Evolutionary conservation across 2,329 filamentous ascomycete species (phyloP).

Genomic region (Ambrosiella xylebori): DNA sequence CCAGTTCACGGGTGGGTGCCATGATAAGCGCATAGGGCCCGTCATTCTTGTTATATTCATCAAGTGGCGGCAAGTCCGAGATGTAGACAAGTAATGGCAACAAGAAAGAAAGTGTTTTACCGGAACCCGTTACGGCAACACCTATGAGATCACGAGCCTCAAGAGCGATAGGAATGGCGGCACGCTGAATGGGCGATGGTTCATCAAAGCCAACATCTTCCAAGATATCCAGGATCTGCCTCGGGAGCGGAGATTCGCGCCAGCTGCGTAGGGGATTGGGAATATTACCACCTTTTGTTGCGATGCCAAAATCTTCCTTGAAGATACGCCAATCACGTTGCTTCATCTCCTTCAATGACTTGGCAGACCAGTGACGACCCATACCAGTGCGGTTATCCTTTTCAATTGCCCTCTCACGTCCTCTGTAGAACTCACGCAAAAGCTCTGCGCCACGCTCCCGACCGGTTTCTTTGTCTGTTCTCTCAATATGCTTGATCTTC

Average conservation of each 20-base stretch:
- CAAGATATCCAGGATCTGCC: constrained; percentile 63
- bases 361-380: constrained; percentile 92
- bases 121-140: constrained; percentile 93
- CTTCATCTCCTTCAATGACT: constrained; percentile 81
- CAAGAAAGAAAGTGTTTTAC: constrained; percentile 92
- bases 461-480: constrained; percentile 61
- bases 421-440: constrained; percentile 62
- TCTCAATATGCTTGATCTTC: constrained; percentile 52
- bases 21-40: constrained; percentile 95
- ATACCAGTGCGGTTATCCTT: constrained; percentile 54
- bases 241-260: constrained; percentile 68
- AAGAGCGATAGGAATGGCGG: constrained; percentile 85
- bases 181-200: constrained; percentile 79
- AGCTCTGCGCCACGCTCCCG: constrained; percentile 59
- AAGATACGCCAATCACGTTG: constrained; percentile 98
- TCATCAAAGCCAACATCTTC: constrained; percentile 77
- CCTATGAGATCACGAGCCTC: constrained; percentile 92
- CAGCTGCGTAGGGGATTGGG: constrained; percentile 95
- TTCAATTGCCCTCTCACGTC: constrained; percentile 46
- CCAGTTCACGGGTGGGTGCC: constrained; percentile 89
- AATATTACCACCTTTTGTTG: constrained; percentile 78
- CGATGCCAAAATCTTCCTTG: constrained; percentile 97
- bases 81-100: constrained; percentile 90
- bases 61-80: constrained; percentile 67
- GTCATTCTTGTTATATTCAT: constrained; percentile 76